Evolutionary conservation across 2,329 filamentous ascomycete genomes (phyloP).

Genomic region (Nothophoma quercina): DNA sequence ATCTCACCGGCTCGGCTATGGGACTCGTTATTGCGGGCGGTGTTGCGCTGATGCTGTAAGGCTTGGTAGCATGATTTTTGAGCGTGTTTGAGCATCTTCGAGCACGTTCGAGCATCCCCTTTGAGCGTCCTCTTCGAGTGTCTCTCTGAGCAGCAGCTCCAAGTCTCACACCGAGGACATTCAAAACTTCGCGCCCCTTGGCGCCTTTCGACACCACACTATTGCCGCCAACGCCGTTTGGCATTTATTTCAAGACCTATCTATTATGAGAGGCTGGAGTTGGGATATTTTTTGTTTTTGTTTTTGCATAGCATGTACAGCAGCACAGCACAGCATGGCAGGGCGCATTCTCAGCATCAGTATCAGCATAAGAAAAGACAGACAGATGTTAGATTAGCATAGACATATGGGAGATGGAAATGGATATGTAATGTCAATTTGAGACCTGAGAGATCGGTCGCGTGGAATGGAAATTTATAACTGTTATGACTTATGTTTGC

Average conservation of each 20-base stretch:
- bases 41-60: constrained; percentile 38
- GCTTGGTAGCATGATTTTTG: background rate
- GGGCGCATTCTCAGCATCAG: background rate
- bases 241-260: background rate
- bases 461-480: too few species aligned
- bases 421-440: too few species aligned
- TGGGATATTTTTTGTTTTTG: background rate
- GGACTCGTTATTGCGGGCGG: constrained; percentile 41
- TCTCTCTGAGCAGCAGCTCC: too few species aligned
- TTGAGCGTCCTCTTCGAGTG: too few species aligned
- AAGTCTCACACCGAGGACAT: background rate
- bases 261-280: background rate
- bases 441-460: too few species aligned
- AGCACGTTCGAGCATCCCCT: background rate
- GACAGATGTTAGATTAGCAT: background rate
- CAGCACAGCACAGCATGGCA: background rate
- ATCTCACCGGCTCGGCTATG: constrained; percentile 36
- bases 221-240: background rate
- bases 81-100: background rate
- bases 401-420: too few species aligned
- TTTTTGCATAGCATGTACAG: too few species aligned
- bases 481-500: too few species aligned
- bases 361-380: too few species aligned
- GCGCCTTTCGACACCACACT: constrained; percentile 4
- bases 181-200: too few species aligned